Evolutionary conservation across 352 stramenopile genomes (phyloP).

Genomic region (Thalassiosira hispida): DNA sequence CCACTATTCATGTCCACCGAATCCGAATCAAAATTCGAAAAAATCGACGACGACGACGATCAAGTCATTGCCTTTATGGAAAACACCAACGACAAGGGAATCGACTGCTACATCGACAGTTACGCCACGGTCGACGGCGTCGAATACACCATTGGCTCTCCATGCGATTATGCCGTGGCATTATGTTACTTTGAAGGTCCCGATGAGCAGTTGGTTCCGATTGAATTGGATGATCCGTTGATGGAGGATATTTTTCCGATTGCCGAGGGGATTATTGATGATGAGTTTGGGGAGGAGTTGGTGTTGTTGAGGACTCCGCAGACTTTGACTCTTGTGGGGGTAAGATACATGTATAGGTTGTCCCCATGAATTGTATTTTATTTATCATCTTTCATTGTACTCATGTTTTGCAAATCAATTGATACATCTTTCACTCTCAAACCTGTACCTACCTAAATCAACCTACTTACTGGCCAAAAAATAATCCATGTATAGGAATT

Average conservation of each 20-base stretch:
- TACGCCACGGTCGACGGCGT: slow-evolving; percentile 70
- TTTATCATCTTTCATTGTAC: slow-evolving; percentile 1
- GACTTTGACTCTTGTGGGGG: slow-evolving; percentile 81
- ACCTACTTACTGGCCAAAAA: background rate
- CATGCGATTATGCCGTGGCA: slow-evolving; percentile 81
- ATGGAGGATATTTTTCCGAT: slow-evolving; percentile 85
- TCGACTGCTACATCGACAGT: slow-evolving; percentile 82
- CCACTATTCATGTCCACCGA: slow-evolving; percentile 1
- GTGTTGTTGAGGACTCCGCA: slow-evolving; percentile 78
- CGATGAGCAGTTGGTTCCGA: slow-evolving; percentile 68
- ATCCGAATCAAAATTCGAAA: slow-evolving; percentile 40
- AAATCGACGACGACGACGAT: slow-evolving; percentile 56
- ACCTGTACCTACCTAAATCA: background rate
- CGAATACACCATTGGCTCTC: slow-evolving; percentile 82
- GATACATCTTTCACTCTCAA: slow-evolving; percentile 7
- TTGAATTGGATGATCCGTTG: slow-evolving; percentile 77
- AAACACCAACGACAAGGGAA: slow-evolving; percentile 55
- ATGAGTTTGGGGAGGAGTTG: slow-evolving; percentile 84
- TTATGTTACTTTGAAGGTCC: slow-evolving; percentile 78
- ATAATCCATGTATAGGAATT: slow-evolving; percentile 48
- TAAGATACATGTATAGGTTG: slow-evolving; percentile 23
- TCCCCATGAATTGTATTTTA: background rate
- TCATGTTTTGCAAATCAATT: background rate
- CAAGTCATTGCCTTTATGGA: slow-evolving; percentile 82
- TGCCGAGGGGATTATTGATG: slow-evolving; percentile 78